Base-by-base conservation (phyloP, 1,284 basidiomycete genomes). In the Abortiporus biennis region DNA sequence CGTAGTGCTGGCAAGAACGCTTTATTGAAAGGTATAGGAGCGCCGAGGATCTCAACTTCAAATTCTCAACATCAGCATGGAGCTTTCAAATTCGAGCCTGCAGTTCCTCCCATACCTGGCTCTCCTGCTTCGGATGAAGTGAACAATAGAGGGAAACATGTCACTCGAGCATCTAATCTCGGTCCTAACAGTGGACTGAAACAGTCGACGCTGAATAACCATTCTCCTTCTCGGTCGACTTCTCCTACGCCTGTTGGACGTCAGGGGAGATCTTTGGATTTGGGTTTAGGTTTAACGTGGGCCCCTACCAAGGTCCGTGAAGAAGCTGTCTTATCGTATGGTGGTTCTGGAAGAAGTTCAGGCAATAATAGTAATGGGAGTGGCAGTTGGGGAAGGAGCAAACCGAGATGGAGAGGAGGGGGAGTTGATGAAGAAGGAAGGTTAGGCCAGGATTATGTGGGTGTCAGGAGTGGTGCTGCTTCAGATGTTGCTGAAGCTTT, bases 221-320 rank as follows among this genome's bases (percentile, higher is more conserved):
- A n/a, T n/a, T 23, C 40, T 6, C 22, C 40, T 22, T 63, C 67
- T 17, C 65, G 68, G 3, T 65, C 71, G 4, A 62, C 57, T 27
- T 53, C 49, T 25, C 48, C 46, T 6, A 43, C 49, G 55, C 37
- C 42, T 11, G 27, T 61, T 48, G 52, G 56, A 48, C 36, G 69
- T 57, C 81, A 79, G 53, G 80, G 80, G 2, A 76, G 80, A 19
- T 85, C 82, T 19, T 59, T 85, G 25, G 82, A 85, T 57, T 67
- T 85, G 8, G 76, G 77, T 2, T 54, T 85, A 61, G 79, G 57
- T 41, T 72, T 64, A 54, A 58, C 78, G 11, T 85, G 82, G 82
- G 82, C 82, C 3, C 79, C 82, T 20, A 70, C 72, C 25, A 76
- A 66, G 49, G 67, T 85, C 45, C 71, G 72, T 44, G 80, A 82